Conservation (phyloP, 2,329 filamentous ascomycete genomes). For the Rutstroemia sp. region DNA sequence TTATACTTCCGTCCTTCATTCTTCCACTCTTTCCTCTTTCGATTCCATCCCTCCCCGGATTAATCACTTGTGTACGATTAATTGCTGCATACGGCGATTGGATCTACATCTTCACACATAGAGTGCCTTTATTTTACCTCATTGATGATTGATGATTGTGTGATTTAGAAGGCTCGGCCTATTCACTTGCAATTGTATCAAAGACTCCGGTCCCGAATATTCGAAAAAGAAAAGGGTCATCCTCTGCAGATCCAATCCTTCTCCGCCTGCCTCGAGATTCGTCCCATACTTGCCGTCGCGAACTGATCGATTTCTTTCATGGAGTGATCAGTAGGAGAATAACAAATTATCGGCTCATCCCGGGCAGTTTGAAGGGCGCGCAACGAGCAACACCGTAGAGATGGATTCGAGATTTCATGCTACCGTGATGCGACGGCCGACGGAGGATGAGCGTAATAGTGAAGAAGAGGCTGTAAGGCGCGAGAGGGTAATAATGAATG, state of each 20-base stretch:
- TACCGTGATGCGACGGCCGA: conserved; percentile 27
- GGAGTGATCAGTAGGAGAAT: conserved; percentile 17
- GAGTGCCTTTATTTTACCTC: too few species aligned
- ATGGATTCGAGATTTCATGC: conserved; percentile 27
- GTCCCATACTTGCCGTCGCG: background rate
- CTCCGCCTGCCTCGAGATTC: background rate
- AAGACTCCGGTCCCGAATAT: background rate
- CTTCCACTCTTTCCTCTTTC: too few species aligned
- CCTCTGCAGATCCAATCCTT: background rate
- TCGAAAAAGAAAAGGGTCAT: background rate
- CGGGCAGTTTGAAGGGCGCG: conserved; percentile 8
- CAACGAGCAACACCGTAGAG: conserved; percentile 3
- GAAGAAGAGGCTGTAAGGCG: conserved; percentile 4
- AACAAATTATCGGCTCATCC: background rate
- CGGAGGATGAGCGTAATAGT: conserved; percentile 15
- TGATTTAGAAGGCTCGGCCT: background rate
- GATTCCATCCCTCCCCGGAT: too few species aligned
- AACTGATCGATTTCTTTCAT: conserved; percentile 15
- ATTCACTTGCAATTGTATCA: background rate
- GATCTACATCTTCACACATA: too few species aligned
- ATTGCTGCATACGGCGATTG: too few species aligned
- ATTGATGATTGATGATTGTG: background rate
- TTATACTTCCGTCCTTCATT: too few species aligned
- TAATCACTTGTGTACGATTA: too few species aligned
- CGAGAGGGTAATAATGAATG: conserved; percentile 13